Conservation (phyloP, 352 stramenopile species). For the Phytopythium oedochilum region DNA sequence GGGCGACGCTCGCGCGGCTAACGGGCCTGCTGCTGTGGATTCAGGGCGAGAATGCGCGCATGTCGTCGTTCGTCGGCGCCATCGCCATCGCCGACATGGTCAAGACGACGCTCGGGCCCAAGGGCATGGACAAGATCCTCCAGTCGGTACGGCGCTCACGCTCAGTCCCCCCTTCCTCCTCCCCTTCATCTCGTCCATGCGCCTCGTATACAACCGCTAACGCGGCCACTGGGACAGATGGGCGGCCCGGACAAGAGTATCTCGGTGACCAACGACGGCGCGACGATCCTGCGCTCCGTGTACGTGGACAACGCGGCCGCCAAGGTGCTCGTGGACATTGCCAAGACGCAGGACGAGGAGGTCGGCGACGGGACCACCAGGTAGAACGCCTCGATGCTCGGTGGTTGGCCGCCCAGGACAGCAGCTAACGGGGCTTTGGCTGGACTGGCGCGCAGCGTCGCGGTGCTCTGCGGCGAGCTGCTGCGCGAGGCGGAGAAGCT, state of each 20-base stretch:
- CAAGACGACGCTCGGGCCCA: slow-evolving; percentile 99
- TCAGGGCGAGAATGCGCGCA: slow-evolving; percentile 98
- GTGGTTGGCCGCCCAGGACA: too few species aligned
- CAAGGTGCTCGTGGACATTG: slow-evolving; percentile 99
- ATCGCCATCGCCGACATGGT: slow-evolving; percentile 99
- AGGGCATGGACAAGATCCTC: slow-evolving; percentile 99
- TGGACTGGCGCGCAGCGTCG: slow-evolving; percentile 82
- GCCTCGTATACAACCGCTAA: too few species aligned
- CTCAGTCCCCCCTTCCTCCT: too few species aligned
- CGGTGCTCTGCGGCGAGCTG: slow-evolving; percentile 96
- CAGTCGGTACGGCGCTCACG: slow-evolving; percentile 87
- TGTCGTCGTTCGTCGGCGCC: slow-evolving; percentile 98
- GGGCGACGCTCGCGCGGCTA: too few species aligned
- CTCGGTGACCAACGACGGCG: slow-evolving; percentile 98
- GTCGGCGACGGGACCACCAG: slow-evolving; percentile 98
- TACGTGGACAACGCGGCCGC: slow-evolving; percentile 98
- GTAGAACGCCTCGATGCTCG: slow-evolving; percentile 7
- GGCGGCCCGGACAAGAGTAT: slow-evolving; percentile 84
- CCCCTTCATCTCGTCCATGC: too few species aligned
- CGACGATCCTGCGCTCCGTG: slow-evolving; percentile 97
- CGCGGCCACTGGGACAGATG: slow-evolving; percentile 31
- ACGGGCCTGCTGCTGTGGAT: neutral
- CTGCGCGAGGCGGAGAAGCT: slow-evolving; percentile 97
- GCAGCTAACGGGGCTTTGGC: neutral
- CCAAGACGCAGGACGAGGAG: slow-evolving; percentile 98